phyloP scores from a whole-genome alignment of 2,329 filamentous ascomycete genomes.

The Cadophora malorum region DNA sequence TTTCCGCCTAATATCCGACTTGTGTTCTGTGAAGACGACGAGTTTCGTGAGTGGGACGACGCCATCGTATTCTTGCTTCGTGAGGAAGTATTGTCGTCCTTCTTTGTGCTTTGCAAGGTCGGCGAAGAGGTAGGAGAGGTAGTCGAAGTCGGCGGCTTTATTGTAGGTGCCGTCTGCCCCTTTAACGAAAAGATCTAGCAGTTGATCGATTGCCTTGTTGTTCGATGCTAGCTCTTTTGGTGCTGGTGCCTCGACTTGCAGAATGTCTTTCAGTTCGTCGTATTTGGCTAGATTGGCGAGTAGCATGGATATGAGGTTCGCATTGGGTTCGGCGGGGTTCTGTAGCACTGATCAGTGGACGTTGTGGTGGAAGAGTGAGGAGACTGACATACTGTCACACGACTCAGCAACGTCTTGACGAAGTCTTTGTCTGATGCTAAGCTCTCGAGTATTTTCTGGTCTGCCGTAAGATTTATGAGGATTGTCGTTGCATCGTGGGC shows the following conservation, averaged over 20 bases:
- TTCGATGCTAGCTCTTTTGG: conserved; percentile 76
- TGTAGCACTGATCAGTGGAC: conserved; percentile 44
- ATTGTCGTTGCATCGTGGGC: conserved; percentile 93
- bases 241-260: conserved; percentile 70
- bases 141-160: conserved; percentile 85
- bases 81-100: conserved; percentile 77
- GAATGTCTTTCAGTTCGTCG: conserved; percentile 71
- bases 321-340: conserved; percentile 78
- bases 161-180: conserved; percentile 85
- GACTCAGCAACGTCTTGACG: conserved; percentile 72
- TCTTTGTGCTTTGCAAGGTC: conserved; percentile 85
- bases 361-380: conserved; percentile 13
- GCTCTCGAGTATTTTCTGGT: conserved; percentile 74
- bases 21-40: conserved; percentile 92
- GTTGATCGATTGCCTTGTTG: conserved; percentile 80
- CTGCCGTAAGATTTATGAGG: conserved; percentile 83
- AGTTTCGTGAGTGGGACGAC: conserved; percentile 92
- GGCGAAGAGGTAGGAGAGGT: conserved; percentile 92
- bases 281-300: conserved; percentile 90
- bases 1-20: conserved; percentile 80
- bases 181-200: conserved; percentile 96
- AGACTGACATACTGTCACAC: conserved; percentile 75
- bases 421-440: conserved; percentile 83
- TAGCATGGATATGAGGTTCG: conserved; percentile 87
- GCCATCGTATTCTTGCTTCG: conserved; percentile 75